A percentile compares a stretch with the other conserved stretches of the same genome.
These are phyloP conservation scores for Dichotomocladium elegans DNA, from an alignment of 371 early-diverging fungal genomes.

Conservation along the genomic window DNA sequence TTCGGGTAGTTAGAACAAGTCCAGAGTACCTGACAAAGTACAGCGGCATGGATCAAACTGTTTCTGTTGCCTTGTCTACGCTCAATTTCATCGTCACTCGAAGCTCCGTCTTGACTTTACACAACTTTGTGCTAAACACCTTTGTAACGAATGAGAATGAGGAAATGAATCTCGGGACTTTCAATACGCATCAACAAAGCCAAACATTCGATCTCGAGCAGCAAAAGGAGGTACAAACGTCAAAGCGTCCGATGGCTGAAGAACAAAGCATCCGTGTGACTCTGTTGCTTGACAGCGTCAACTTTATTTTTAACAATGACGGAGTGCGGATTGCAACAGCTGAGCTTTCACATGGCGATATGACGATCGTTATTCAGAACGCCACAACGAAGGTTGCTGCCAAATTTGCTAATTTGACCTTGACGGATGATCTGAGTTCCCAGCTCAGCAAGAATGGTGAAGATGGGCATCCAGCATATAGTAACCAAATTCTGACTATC, in stretches of 20 bases:
- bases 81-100: slow-evolving; percentile 82
- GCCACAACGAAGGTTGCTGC: slow-evolving; percentile 70
- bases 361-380: slow-evolving; percentile 60
- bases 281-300: slow-evolving; percentile 75
- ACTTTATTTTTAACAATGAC: slow-evolving; percentile 82
- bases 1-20: slow-evolving; percentile 65
- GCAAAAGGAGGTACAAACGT: slow-evolving; percentile 1
- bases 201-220: not conserved
- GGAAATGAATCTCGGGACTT: no score
- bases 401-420: slow-evolving; percentile 79
- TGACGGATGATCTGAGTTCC: slow-evolving; percentile 59
- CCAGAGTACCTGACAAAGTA: slow-evolving; percentile 74
- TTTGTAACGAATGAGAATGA: slow-evolving; percentile 62
- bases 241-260: not conserved
- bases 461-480: slow-evolving; percentile 9
- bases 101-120: slow-evolving; percentile 79
- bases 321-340: slow-evolving; percentile 76
- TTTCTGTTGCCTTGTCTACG: slow-evolving; percentile 81
- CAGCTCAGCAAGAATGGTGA: not conserved
- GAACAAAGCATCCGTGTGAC: slow-evolving; percentile 51
- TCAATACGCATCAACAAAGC: not conserved
- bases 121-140: slow-evolving; percentile 85
- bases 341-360: slow-evolving; percentile 68
- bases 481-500: slow-evolving; percentile 65
- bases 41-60: slow-evolving; percentile 78